A percentile compares a stretch with the other conserved stretches of the same genome.
phyloP scores from a whole-genome alignment of 2,329 filamentous ascomycete genomes.

The Colletotrichum euphorbiae region DNA sequence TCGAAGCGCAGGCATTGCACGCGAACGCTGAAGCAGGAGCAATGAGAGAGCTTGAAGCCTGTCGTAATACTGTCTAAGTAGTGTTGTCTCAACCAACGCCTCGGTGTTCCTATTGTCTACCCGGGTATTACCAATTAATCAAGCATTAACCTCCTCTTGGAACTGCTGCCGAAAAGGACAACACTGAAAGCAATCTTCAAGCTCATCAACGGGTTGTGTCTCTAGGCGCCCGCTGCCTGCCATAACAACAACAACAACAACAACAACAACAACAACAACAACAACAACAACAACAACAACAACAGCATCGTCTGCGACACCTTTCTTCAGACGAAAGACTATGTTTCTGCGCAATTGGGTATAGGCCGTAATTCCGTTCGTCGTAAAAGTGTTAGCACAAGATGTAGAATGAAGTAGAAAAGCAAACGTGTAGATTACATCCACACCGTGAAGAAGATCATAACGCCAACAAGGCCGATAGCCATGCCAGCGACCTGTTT shows the following conservation, averaged over 20 bases:
- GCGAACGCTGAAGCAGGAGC: background rate
- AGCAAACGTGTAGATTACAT: conserved; percentile 48
- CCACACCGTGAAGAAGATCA: conserved; percentile 65
- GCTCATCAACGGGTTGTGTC: background rate
- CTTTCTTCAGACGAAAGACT: conserved; percentile 9
- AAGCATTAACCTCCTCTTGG: conserved; percentile 9
- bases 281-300: conserved; percentile 22
- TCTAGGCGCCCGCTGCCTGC: background rate
- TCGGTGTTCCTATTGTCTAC: background rate
- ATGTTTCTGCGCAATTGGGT: conserved; percentile 24
- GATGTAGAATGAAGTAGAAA: conserved; percentile 34
- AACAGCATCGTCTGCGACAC: conserved; percentile 16
- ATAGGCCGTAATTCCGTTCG: conserved; percentile 28
- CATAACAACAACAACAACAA: conserved; percentile 13
- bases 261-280: conserved; percentile 14
- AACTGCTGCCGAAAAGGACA: background rate
- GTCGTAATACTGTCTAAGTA: background rate
- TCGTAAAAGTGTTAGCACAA: conserved; percentile 24
- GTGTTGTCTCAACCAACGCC: background rate
- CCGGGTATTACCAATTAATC: conserved; percentile 17
- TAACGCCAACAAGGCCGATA: conserved; percentile 61
- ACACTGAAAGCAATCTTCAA: background rate
- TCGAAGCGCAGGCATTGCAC: too few species aligned
- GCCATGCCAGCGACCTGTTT: conserved; percentile 63
- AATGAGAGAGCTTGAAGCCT: conserved; percentile 1